Conservation (phyloP, 495 filamentous ascomycete species). For the Bacidia gigantensis region DNA sequence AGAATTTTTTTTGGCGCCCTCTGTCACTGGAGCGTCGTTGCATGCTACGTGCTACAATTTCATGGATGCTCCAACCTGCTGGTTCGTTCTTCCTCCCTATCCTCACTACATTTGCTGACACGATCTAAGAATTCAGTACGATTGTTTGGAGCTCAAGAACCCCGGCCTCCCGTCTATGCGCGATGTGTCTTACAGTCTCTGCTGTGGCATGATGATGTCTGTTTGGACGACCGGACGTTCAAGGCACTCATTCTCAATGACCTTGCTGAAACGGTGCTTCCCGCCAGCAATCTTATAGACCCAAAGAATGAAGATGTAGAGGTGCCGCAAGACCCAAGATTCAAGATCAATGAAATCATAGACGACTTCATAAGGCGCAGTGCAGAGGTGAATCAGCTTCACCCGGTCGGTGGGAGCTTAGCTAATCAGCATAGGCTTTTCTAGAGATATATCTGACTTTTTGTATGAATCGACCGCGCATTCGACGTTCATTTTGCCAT, state of each 20-base stretch:
- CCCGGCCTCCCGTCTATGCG: slow-evolving; percentile 71
- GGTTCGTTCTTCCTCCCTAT: slow-evolving; percentile 32
- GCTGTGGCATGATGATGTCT: slow-evolving; percentile 55
- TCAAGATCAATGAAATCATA: slow-evolving; percentile 62
- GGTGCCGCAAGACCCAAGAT: slow-evolving; percentile 59
- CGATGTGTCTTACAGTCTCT: slow-evolving; percentile 66
- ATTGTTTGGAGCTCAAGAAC: slow-evolving; percentile 62
- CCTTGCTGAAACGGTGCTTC: slow-evolving; percentile 60
- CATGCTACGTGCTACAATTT: slow-evolving; percentile 46
- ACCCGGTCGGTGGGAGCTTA: neutral
- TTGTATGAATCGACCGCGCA: slow-evolving; percentile 80
- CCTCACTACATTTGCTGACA: slow-evolving; percentile 6
- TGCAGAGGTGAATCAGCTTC: slow-evolving; percentile 33
- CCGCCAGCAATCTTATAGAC: slow-evolving; percentile 55
- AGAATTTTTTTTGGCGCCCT: neutral
- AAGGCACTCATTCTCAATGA: slow-evolving; percentile 69
- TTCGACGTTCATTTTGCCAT: slow-evolving; percentile 73
- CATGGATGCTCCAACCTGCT: slow-evolving; percentile 52
- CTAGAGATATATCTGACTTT: slow-evolving; percentile 68
- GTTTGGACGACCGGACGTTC: slow-evolving; percentile 51
- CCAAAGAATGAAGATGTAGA: slow-evolving; percentile 62
- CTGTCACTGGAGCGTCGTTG: neutral
- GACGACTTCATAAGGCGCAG: slow-evolving; percentile 65
- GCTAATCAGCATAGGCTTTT: slow-evolving; percentile 42
- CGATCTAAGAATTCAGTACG: slow-evolving; percentile 46